These are phyloP conservation scores for Sonneratia caseolaris DNA, from an alignment of 345 rosid species.

Conservation along the genomic window DNA sequence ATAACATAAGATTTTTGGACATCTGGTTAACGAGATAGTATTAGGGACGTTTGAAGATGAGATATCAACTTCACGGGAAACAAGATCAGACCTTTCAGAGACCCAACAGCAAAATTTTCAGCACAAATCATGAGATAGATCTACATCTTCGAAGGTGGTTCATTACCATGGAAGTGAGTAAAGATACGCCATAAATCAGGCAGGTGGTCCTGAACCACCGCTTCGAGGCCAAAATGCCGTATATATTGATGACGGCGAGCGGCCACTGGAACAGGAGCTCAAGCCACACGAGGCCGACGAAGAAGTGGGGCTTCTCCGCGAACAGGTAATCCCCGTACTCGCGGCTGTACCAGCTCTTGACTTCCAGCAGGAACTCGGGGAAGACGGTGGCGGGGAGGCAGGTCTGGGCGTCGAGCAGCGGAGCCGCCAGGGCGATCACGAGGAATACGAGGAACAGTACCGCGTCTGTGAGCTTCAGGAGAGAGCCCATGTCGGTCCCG, in stretches of 20 bases:
- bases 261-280: conserved; percentile 76
- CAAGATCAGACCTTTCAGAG: not conserved
- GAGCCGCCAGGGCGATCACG: conserved; percentile 40
- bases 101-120: not conserved
- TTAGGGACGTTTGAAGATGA: not conserved
- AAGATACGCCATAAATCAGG: conserved; percentile 61
- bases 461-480: conserved; percentile 44
- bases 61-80: not conserved
- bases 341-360: conserved; percentile 29
- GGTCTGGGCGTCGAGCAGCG: conserved; percentile 51
- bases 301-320: conserved; percentile 63
- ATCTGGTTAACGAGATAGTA: not conserved
- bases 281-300: conserved; percentile 58
- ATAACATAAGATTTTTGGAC: not conserved
- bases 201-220: conserved; percentile 69
- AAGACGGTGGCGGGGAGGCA: conserved; percentile 34
- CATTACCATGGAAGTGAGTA: conserved; percentile 54
- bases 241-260: conserved; percentile 44
- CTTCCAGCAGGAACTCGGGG: conserved; percentile 46
- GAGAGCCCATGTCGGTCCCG: conserved; percentile 32
- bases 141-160: not conserved
- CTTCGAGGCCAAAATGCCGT: conserved; percentile 43
- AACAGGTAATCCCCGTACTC: conserved; percentile 55
- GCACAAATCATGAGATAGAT: not conserved
- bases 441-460: conserved; percentile 46